A percentile compares a stretch with the other conserved stretches of the same genome.
Evolutionary conservation across 2,329 filamentous ascomycete genomes (phyloP).

Genomic region (Botrytis fragariae): DNA sequence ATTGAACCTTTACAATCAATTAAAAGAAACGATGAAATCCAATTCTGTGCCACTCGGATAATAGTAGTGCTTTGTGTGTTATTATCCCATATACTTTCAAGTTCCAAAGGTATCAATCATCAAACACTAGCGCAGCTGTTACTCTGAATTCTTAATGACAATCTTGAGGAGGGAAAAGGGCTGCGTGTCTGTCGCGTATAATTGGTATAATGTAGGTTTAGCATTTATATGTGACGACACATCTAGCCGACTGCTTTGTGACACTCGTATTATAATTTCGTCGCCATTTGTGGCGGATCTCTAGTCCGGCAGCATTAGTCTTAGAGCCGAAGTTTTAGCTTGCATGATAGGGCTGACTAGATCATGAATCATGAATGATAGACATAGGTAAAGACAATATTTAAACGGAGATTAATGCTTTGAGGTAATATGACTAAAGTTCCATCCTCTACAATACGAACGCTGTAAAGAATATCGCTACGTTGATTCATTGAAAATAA

Average conservation of each 20-base stretch:
- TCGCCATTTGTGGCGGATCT: neutral
- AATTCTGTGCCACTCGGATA: neutral
- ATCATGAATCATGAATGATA: neutral
- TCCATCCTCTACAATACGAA: neutral
- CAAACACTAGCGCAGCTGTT: neutral
- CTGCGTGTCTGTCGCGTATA: neutral
- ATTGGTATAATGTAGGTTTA: neutral
- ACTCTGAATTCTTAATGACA: neutral
- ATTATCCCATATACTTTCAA: neutral
- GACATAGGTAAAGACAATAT: too few relatives aligned
- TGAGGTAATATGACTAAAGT: neutral
- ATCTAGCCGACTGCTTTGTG: neutral
- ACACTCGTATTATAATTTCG: neutral
- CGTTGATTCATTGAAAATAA: neutral
- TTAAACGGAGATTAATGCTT: neutral
- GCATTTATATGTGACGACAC: neutral
- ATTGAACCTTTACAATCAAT: neutral
- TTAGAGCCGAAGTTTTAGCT: neutral
- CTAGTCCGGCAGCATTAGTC: neutral
- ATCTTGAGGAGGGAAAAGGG: neutral
- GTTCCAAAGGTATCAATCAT: neutral
- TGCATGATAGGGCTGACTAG: neutral
- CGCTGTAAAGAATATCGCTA: neutral
- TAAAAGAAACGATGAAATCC: neutral
- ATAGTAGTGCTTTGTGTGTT: neutral